Evolutionary conservation across 2,329 filamentous ascomycete species (phyloP).

Genomic region (Emmonsia crescens): DNA sequence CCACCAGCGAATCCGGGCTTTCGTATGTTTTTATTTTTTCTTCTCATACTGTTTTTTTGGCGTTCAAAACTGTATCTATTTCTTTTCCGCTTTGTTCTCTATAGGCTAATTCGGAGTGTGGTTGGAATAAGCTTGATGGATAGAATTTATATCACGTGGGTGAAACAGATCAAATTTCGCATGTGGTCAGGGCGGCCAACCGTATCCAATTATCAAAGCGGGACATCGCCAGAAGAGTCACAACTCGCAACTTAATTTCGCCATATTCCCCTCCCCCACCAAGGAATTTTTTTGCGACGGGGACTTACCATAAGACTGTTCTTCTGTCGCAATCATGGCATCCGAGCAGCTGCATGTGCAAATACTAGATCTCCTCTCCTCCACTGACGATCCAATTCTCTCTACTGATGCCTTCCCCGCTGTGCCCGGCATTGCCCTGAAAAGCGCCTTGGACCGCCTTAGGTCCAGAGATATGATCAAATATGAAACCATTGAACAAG

Average conservation of each 20-base stretch:
- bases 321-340: conserved; percentile 25
- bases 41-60: too few relatives aligned
- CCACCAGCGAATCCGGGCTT: conserved; percentile 37
- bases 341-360: conserved; percentile 53
- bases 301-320: neutral
- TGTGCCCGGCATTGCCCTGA: conserved; percentile 57
- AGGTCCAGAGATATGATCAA: conserved; percentile 73
- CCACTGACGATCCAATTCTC: conserved; percentile 50
- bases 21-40: conserved; percentile 29
- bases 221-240: neutral
- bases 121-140: neutral
- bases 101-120: too few relatives aligned
- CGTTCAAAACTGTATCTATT: too few relatives aligned
- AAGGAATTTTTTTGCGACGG: neutral
- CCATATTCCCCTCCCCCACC: neutral
- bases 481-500: conserved; percentile 72
- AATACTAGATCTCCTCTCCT: conserved; percentile 55
- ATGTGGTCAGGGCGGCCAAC: neutral
- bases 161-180: neutral
- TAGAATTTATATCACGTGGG: neutral
- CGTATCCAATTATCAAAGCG: neutral
- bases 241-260: neutral
- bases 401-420: conserved; percentile 60
- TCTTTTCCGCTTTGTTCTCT: too few relatives aligned
- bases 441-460: conserved; percentile 79